phyloP scores from a whole-genome alignment of 257 asterid species.

The Ocimum tenuiflorum region DNA sequence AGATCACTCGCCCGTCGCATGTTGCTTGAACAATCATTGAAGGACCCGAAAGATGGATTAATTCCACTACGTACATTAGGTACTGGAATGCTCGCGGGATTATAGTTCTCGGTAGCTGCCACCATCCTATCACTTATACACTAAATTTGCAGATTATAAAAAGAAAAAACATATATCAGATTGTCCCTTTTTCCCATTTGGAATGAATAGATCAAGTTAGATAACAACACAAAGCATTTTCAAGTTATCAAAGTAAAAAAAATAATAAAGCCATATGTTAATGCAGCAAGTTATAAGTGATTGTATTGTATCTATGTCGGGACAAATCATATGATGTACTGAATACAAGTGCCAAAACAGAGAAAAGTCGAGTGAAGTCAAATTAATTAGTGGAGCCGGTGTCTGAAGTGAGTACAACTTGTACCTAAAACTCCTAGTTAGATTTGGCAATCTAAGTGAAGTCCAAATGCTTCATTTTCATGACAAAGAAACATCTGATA shows the following conservation, averaged over 20 bases:
- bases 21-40: not conserved
- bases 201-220: not conserved
- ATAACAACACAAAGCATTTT: not conserved
- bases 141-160: not conserved
- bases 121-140: not conserved
- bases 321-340: not conserved
- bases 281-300: not conserved
- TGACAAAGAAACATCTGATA: not conserved
- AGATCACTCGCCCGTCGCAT: conserved; percentile 39
- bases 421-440: conserved; percentile 12
- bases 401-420: not conserved
- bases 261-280: too few species aligned
- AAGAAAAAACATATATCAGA: not conserved
- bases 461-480: conserved; percentile 9
- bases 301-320: not conserved
- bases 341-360: not conserved
- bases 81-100: not conserved
- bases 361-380: not conserved
- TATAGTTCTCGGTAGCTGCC: not conserved
- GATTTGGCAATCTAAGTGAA: not conserved
- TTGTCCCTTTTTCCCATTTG: not conserved
- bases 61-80: not conserved
- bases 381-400: not conserved
- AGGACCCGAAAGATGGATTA: not conserved
- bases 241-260: not conserved